Evolutionary conservation across 345 rosid species (phyloP).

Genomic region (Adansonia digitata): DNA sequence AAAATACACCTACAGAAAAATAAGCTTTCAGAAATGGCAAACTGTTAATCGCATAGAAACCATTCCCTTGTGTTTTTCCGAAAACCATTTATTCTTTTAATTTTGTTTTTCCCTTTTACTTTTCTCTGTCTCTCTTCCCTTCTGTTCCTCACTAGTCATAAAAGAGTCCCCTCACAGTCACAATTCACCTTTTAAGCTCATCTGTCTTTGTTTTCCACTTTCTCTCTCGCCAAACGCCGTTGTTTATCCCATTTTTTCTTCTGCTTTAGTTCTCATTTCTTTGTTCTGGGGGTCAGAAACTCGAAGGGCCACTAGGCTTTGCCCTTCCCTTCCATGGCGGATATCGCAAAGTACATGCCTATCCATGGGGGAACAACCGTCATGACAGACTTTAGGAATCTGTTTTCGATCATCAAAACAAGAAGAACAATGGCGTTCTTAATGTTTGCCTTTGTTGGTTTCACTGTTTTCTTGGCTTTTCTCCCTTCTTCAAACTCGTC

Average conservation of each 20-base stretch:
- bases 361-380: conserved; percentile 31
- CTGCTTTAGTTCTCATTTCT: background rate
- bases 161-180: background rate
- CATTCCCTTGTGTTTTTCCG: background rate
- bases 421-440: conserved; percentile 52
- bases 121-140: background rate
- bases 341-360: conserved; percentile 46
- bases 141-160: background rate
- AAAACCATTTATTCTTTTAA: background rate
- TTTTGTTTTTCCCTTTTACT: background rate
- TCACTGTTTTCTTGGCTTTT: conserved; percentile 66
- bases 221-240: conserved; percentile 1
- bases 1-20: too few species aligned
- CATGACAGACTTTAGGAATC: conserved; percentile 37
- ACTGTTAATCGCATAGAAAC: background rate
- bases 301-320: background rate
- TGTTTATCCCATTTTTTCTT: background rate
- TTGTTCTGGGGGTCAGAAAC: background rate
- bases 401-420: conserved; percentile 43
- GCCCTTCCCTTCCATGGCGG: conserved; percentile 41
- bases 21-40: background rate
- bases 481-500: conserved; percentile 52
- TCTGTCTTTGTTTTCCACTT: background rate
- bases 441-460: conserved; percentile 56
- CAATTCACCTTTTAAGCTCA: background rate